These are phyloP conservation scores for Carpinus fangiana DNA, from an alignment of 306 rosid genomes.

Conservation along the genomic window DNA sequence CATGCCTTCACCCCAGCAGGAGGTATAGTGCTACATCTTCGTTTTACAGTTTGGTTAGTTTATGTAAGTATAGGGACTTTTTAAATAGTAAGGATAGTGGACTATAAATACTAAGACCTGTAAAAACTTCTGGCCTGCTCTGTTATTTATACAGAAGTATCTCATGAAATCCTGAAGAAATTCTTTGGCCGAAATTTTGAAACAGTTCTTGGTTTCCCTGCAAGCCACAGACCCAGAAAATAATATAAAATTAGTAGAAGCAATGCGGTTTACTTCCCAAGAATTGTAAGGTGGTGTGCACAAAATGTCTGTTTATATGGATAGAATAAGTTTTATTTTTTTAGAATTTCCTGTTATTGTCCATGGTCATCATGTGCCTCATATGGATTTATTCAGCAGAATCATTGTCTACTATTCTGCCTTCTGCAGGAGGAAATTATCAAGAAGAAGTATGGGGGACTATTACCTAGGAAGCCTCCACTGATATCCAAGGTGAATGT, in stretches of 20 bases:
- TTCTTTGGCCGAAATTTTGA: not conserved
- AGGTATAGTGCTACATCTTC: conserved; percentile 48
- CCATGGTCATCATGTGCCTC: conserved; percentile 21
- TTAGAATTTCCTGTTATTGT: not conserved
- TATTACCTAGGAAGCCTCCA: conserved; percentile 88
- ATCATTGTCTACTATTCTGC: conserved; percentile 24
- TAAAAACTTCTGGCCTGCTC: not conserved
- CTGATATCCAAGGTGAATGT: conserved; percentile 83
- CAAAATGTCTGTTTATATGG: not conserved
- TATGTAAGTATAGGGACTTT: not conserved
- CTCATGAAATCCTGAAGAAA: not conserved
- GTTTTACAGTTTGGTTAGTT: conserved; percentile 1
- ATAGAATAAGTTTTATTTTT: not conserved
- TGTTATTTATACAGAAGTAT: conserved; percentile 1
- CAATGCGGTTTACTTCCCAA: conserved; percentile 3
- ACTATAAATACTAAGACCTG: not conserved
- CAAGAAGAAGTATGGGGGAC: conserved; percentile 92
- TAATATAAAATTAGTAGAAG: not conserved
- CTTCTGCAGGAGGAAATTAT: conserved; percentile 66
- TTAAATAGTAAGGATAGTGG: not conserved
- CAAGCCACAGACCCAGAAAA: not conserved
- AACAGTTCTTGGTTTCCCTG: not conserved
- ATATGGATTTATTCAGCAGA: conserved; percentile 16
- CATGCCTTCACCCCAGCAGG: conserved; percentile 73
- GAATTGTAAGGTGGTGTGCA: conserved; percentile 6